phyloP scores from a whole-genome alignment of 2,329 filamentous ascomycete species.

The Botryotinia convoluta region DNA sequence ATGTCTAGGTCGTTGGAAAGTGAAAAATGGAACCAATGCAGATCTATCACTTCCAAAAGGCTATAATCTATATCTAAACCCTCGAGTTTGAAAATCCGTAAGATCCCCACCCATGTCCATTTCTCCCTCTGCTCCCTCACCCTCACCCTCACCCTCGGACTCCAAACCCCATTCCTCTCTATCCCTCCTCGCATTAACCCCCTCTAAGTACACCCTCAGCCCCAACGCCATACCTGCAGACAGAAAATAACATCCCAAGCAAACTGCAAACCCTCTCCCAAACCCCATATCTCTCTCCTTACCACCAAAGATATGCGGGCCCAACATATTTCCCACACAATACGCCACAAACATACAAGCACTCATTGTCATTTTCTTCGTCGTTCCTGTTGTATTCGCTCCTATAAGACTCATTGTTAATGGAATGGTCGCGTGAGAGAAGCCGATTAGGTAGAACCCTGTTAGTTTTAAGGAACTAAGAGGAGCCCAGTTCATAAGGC shows the following conservation, averaged over 20 bases:
- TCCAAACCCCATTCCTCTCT: not conserved
- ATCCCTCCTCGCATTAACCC: slow-evolving; percentile 27
- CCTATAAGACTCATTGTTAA: slow-evolving; percentile 36
- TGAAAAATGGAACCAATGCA: not conserved
- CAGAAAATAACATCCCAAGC: slow-evolving; percentile 32
- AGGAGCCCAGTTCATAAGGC: slow-evolving; percentile 33
- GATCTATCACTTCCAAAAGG: not conserved
- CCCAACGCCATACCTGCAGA: slow-evolving; percentile 23
- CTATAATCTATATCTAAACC: slow-evolving; percentile 14
- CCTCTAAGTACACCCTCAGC: slow-evolving; percentile 27
- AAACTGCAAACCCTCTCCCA: slow-evolving; percentile 33
- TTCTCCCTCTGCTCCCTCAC: not conserved
- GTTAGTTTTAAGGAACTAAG: slow-evolving; percentile 31
- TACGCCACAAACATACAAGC: slow-evolving; percentile 29
- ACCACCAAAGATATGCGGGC: slow-evolving; percentile 29
- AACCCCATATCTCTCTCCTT: slow-evolving; percentile 24
- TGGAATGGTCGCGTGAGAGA: slow-evolving; percentile 32
- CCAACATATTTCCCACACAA: slow-evolving; percentile 34
- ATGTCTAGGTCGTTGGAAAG: too few relatives aligned
- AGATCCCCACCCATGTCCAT: not conserved
- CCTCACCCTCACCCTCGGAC: too few relatives aligned
- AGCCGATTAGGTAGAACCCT: slow-evolving; percentile 34
- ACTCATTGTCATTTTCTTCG: slow-evolving; percentile 38
- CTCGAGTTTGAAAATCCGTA: slow-evolving; percentile 2
- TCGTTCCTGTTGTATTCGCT: slow-evolving; percentile 36